phyloP scores from a whole-genome alignment of 768 basidiomycete genomes.

The Russula vinacea region DNA sequence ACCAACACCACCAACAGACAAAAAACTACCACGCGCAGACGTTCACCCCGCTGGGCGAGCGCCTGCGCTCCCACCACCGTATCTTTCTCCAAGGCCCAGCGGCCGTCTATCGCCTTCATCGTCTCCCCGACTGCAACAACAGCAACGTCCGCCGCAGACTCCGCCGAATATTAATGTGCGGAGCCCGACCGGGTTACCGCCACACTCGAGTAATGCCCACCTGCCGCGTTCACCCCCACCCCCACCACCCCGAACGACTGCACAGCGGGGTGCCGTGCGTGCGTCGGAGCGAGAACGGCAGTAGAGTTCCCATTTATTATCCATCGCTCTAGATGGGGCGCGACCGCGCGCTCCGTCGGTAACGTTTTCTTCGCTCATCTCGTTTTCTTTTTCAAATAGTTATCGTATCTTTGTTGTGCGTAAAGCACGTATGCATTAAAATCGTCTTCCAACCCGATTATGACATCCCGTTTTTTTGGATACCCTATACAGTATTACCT shows the following conservation, averaged over 20 bases:
- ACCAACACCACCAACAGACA: conserved; percentile 25
- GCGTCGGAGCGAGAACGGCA: conserved; percentile 19
- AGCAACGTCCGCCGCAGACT: conserved; percentile 11
- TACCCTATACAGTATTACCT: neutral
- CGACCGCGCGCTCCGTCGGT: conserved; percentile 4
- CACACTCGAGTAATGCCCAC: neutral
- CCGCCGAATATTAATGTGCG: conserved; percentile 21
- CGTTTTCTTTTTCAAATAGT: conserved; percentile 10
- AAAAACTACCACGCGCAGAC: conserved; percentile 32
- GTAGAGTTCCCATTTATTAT: neutral
- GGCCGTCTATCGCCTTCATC: conserved; percentile 23
- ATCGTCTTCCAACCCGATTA: conserved; percentile 7
- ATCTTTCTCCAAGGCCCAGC: conserved; percentile 30
- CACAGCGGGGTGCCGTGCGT: conserved; percentile 14
- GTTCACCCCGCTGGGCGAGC: conserved; percentile 33
- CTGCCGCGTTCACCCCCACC: conserved; percentile 12
- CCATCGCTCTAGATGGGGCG: neutral
- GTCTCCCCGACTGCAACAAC: conserved; percentile 16
- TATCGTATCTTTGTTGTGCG: conserved; percentile 2
- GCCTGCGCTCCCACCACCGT: conserved; percentile 27
- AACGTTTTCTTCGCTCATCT: neutral
- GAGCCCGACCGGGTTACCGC: conserved; percentile 11
- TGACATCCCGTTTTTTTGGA: conserved; percentile 3
- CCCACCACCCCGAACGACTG: conserved; percentile 10
- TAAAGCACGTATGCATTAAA: neutral